Evolutionary conservation across 345 rosid species (phyloP).

Genomic region (Cardamine occulta): DNA sequence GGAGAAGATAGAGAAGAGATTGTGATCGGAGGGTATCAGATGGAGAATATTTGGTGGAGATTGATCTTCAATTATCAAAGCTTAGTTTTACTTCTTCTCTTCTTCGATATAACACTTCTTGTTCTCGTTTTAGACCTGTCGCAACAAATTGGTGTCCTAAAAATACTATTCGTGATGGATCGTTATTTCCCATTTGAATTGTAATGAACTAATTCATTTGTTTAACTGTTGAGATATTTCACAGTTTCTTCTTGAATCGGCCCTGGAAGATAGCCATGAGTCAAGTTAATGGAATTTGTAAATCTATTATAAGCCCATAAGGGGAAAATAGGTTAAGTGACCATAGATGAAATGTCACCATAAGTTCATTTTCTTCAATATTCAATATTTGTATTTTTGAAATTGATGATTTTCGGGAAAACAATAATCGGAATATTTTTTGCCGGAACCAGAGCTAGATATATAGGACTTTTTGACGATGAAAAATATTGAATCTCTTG

Average conservation of each 20-base stretch:
- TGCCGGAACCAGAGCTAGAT: no score
- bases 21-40: slow-evolving; percentile 46
- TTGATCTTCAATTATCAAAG: slow-evolving; percentile 36
- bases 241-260: not conserved
- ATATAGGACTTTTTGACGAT: no score
- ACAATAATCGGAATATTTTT: no score
- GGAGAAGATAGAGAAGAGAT: slow-evolving; percentile 25
- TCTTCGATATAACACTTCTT: slow-evolving; percentile 18
- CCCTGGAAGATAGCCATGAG: not conserved
- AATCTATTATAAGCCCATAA: not conserved
- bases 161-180: not conserved
- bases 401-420: no score
- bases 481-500: no score
- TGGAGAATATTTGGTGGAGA: slow-evolving; percentile 45
- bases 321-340: not conserved
- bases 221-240: not conserved
- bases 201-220: not conserved
- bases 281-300: not conserved
- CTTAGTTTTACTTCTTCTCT: slow-evolving; percentile 46
- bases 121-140: slow-evolving; percentile 16
- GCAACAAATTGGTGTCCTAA: not conserved
- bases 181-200: not conserved
- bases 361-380: no score
- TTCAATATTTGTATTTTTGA: no score
- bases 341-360: not conserved